These are phyloP conservation scores for Volutella citrinella DNA, from an alignment of 2,329 filamentous ascomycete genomes.

Conservation along the genomic window DNA sequence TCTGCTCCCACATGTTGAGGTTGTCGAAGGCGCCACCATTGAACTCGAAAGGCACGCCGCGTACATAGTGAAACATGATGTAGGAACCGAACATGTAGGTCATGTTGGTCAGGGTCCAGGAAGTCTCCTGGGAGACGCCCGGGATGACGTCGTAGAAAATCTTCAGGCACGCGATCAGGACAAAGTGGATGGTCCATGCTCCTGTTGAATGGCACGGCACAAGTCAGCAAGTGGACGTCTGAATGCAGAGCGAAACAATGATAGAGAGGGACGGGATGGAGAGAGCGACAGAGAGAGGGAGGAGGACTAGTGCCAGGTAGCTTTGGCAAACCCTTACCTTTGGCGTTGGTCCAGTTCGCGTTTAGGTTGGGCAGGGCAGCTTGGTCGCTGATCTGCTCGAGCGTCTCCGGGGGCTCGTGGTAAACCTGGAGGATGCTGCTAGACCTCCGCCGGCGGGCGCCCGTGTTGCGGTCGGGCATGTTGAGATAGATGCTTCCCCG, in stretches of 20 bases:
- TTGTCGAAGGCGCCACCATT: slow-evolving; percentile 98
- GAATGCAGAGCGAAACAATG: slow-evolving; percentile 9
- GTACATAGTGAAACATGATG: slow-evolving; percentile 99
- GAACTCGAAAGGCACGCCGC: slow-evolving; percentile 97
- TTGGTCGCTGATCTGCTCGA: slow-evolving; percentile 97
- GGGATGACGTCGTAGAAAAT: slow-evolving; percentile 97
- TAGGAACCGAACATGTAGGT: slow-evolving; percentile 99
- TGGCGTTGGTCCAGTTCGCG: slow-evolving; percentile 98
- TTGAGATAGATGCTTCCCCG: slow-evolving; percentile 59
- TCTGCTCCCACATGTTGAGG: slow-evolving; percentile 99
- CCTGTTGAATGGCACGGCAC: slow-evolving; percentile 58
- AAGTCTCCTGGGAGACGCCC: slow-evolving; percentile 94
- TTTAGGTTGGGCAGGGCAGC: slow-evolving; percentile 92
- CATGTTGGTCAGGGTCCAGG: slow-evolving; percentile 98
- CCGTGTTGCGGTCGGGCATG: slow-evolving; percentile 55
- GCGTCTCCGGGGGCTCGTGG: slow-evolving; percentile 91
- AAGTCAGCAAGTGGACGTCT: no score
- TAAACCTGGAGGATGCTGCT: slow-evolving; percentile 92
- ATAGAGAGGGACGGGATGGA: slow-evolving; percentile 2
- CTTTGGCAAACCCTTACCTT: slow-evolving; percentile 73
- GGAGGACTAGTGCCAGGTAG: slow-evolving; percentile 21
- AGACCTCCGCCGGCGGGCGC: slow-evolving; percentile 83
- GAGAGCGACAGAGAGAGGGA: slow-evolving; percentile 4
- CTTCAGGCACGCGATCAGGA: slow-evolving; percentile 87
- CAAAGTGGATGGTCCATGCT: slow-evolving; percentile 96